Percentiles rank a stretch among this genome's conserved stretches.
Conservation (phyloP, 495 filamentous ascomycete genomes). For the Penicillium samsonianum region DNA sequence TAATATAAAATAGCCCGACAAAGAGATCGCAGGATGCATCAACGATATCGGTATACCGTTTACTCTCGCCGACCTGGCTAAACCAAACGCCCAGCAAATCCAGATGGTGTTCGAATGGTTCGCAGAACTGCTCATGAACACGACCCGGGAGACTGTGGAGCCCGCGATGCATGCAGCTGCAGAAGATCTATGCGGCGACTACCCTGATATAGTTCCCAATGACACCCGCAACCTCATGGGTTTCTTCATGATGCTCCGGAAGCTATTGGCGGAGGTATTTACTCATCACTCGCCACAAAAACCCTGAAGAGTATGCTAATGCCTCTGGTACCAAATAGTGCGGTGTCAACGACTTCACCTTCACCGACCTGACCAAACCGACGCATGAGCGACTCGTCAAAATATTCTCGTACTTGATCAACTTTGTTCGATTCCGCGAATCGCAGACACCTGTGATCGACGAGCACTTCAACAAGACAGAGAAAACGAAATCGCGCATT, state of each 20-base stretch:
- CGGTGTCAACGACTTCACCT: constrained; percentile 89
- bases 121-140: constrained; percentile 88
- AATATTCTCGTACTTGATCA: constrained; percentile 95
- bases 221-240: constrained; percentile 92
- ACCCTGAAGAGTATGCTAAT: constrained; percentile 4
- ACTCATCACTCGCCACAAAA: background rate
- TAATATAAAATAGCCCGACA: constrained; percentile 58
- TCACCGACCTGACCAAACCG: constrained; percentile 84
- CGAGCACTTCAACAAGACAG: constrained; percentile 86
- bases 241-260: constrained; percentile 78
- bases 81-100: constrained; percentile 88
- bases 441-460: constrained; percentile 82
- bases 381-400: constrained; percentile 83
- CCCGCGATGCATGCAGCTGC: constrained; percentile 90
- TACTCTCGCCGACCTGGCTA: constrained; percentile 83
- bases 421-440: constrained; percentile 96
- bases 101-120: constrained; percentile 98
- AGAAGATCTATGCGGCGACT: constrained; percentile 79
- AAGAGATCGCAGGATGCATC: constrained; percentile 94
- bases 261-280: constrained; percentile 69
- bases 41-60: constrained; percentile 92
- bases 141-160: constrained; percentile 85
- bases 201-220: constrained; percentile 76
- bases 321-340: constrained; percentile 49
- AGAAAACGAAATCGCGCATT: constrained; percentile 80